Evolutionary conservation across 1,139 yeast species (phyloP), one percentile per base, ranked within the genome.

Genomic region (Candida buenavistaensis): DNA sequence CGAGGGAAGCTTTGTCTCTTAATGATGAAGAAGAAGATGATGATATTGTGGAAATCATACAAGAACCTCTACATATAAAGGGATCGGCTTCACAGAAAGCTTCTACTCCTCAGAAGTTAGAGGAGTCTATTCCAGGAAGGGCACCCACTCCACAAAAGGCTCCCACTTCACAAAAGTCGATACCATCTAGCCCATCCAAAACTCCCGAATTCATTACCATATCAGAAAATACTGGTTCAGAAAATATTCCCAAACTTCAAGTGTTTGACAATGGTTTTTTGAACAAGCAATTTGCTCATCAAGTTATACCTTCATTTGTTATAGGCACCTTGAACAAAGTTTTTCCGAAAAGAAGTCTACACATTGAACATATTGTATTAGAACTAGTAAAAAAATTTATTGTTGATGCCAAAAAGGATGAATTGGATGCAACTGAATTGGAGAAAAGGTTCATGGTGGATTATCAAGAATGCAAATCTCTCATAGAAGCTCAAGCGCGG

Each of bases 21-120:
- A n/a, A 14, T 20, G 29, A 9, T 13, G 37, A 19, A 11, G 47
- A 41, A 2, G 54, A 50, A 3, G 59, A 54, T 9, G 55, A 47
- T 23, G 62, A 57, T 22, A 58, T 57, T 33, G 54, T 55, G 5
- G 54, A 55, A 36, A 31, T 40, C 35, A 28, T 24, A 8, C 17
- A 24, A n/a, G 26, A 27, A 14, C n/a, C n/a, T n/a, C n/a, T n/a
- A n/a, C n/a, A n/a, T n/a, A n/a, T n/a, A n/a, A n/a, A n/a, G n/a
- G n/a, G n/a, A n/a, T n/a, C n/a, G n/a, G n/a, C n/a, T n/a, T n/a
- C n/a, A 17, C 19, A 17, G 19, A 17, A 7, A 17, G 19, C 7
- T 17, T 17, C 19, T n/a, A n/a, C n/a, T n/a, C n/a, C n/a, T n/a
- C n/a, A n/a, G n/a, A n/a, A n/a, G n/a, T n/a, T n/a, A n/a, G n/a